These are phyloP conservation scores for Thelonectria blattea DNA, from an alignment of 2,329 filamentous ascomycete species.

Conservation along the genomic window DNA sequence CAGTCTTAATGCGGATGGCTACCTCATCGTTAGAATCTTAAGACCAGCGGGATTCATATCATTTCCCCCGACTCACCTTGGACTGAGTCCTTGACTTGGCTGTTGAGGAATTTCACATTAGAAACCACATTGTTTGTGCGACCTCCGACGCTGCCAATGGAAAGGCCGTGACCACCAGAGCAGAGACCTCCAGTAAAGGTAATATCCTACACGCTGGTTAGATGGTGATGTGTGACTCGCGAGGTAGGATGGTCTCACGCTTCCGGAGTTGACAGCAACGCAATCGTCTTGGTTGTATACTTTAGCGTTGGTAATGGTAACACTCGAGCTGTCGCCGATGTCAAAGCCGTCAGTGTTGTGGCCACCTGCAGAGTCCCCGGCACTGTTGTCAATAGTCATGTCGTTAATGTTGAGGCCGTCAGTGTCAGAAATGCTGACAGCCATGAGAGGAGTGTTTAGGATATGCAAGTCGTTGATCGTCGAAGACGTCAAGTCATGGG, in stretches of 20 bases:
- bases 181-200: conserved; percentile 52
- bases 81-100: conserved; percentile 55
- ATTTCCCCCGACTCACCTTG: conserved; percentile 46
- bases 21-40: not conserved
- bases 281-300: conserved; percentile 69
- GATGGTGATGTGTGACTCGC: not conserved
- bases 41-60: too few species aligned
- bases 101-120: conserved; percentile 55
- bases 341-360: conserved; percentile 68
- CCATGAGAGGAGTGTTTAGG: conserved; percentile 51
- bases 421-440: conserved; percentile 46
- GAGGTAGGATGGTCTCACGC: conserved; percentile 7
- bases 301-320: conserved; percentile 58
- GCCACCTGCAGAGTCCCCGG: conserved; percentile 43
- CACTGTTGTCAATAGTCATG: conserved; percentile 48
- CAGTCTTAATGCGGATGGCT: conserved; percentile 54
- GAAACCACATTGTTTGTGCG: conserved; percentile 59
- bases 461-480: conserved; percentile 47
- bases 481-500: conserved; percentile 37
- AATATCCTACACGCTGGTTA: conserved; percentile 43
- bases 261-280: conserved; percentile 61
- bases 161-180: conserved; percentile 51
- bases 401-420: conserved; percentile 44
- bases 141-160: conserved; percentile 52
- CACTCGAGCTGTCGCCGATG: conserved; percentile 54